Evolutionary conservation across 345 rosid species (phyloP).

Genomic region (Rubroshorea leprosula): DNA sequence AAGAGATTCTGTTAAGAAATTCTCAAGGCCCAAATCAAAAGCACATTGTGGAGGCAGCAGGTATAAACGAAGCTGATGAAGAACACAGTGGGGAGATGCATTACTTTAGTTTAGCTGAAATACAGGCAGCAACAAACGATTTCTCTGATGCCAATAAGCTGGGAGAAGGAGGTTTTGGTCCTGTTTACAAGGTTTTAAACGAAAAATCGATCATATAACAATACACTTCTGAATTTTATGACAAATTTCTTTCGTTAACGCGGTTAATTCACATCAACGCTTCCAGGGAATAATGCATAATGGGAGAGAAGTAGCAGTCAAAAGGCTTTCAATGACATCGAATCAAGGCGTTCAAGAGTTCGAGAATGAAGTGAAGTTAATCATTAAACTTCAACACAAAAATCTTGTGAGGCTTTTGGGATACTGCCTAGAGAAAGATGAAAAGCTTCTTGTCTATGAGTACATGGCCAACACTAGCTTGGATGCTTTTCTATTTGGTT

Average conservation of each 20-base stretch:
- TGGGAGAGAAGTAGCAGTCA: constrained; percentile 43
- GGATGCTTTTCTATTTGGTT: constrained; percentile 40
- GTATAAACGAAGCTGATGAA: constrained; percentile 11
- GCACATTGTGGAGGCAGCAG: constrained; percentile 5
- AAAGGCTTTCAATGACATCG: constrained; percentile 46
- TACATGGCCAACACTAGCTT: constrained; percentile 48
- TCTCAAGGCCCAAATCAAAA: constrained; percentile 7
- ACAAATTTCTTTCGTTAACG: too few relatives aligned
- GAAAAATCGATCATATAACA: background rate
- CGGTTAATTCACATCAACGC: background rate
- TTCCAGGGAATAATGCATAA: constrained; percentile 36
- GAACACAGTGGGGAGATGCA: constrained; percentile 25
- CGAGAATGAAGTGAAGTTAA: constrained; percentile 43
- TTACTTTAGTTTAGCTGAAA: constrained; percentile 18
- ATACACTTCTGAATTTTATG: too few relatives aligned
- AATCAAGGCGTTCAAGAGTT: constrained; percentile 52
- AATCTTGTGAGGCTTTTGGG: constrained; percentile 52
- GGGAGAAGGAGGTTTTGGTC: constrained; percentile 57
- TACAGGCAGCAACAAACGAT: constrained; percentile 32
- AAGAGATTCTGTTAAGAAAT: constrained; percentile 20
- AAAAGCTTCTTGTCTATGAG: constrained; percentile 46
- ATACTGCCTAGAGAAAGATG: constrained; percentile 39
- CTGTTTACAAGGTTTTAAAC: constrained; percentile 36
- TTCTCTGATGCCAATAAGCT: constrained; percentile 43
- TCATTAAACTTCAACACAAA: constrained; percentile 49